Conservation (phyloP, 1,139 yeast species). For the Taphrina communis region DNA sequence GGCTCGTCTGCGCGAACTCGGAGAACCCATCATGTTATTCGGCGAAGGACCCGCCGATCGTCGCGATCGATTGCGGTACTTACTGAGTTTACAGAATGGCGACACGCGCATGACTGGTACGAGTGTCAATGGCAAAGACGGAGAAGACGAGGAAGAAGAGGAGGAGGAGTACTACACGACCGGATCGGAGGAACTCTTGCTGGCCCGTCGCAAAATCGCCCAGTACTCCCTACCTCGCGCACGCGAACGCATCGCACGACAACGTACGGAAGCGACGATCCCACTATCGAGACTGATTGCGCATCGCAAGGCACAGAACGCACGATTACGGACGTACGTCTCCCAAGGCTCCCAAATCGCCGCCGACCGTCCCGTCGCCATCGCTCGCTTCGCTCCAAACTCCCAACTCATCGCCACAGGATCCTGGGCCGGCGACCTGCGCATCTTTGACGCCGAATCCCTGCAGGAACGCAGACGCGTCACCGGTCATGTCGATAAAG, state of each 20-base stretch:
- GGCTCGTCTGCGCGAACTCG: constrained; percentile 57
- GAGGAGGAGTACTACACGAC: constrained; percentile 86
- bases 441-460: constrained; percentile 56
- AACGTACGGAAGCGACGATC: constrained; percentile 39
- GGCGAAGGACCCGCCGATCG: constrained; percentile 70
- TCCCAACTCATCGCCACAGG: constrained; percentile 63
- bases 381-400: constrained; percentile 58
- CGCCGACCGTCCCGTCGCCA: constrained; percentile 70
- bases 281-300: constrained; percentile 45
- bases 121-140: constrained; percentile 51
- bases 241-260: constrained; percentile 46
- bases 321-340: constrained; percentile 54
- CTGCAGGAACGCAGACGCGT: constrained; percentile 49
- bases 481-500: constrained; percentile 64
- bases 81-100: constrained; percentile 52
- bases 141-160: constrained; percentile 54
- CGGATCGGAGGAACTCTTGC: constrained; percentile 65
- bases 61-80: constrained; percentile 61
- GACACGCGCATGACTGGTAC: constrained; percentile 22
- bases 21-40: constrained; percentile 64
- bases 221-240: constrained; percentile 60
- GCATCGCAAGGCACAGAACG: constrained; percentile 45
- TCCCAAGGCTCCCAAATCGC: constrained; percentile 73
- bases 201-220: constrained; percentile 62
- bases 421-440: constrained; percentile 82